These are phyloP conservation scores for Coelastrella sp. DNA, from an alignment of 139 green algal genomes.

Conservation along the genomic window DNA sequence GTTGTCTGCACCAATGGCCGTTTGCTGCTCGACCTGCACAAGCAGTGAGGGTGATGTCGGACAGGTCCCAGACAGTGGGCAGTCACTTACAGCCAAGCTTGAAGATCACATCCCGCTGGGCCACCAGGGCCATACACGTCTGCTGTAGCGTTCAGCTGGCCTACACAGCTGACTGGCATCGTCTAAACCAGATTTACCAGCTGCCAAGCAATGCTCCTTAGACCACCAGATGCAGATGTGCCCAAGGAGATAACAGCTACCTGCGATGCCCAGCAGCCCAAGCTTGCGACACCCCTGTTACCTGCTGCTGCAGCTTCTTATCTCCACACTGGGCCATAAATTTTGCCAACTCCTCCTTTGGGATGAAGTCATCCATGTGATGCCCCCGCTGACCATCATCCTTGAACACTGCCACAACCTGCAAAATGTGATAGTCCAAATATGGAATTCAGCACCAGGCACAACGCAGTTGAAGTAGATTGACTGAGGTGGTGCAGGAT, in stretches of 20 bases:
- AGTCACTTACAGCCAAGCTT: too few species aligned
- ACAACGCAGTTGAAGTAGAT: too few species aligned
- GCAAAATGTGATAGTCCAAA: neutral
- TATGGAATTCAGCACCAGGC: neutral
- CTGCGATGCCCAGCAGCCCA: too few species aligned
- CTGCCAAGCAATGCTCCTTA: too few species aligned
- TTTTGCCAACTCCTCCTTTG: constrained; percentile 79
- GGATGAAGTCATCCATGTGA: constrained; percentile 88
- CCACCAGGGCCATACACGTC: too few species aligned
- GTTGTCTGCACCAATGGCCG: constrained; percentile 74
- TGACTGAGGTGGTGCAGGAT: too few species aligned
- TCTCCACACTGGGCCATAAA: constrained; percentile 72
- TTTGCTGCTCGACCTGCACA: constrained; percentile 45
- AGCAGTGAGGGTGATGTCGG: neutral
- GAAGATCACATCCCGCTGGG: too few species aligned
- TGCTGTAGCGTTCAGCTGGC: too few species aligned
- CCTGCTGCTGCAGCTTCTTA: constrained; percentile 40
- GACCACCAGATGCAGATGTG: too few species aligned
- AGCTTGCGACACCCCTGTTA: neutral
- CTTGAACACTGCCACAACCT: constrained; percentile 72
- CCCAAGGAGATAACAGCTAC: too few species aligned
- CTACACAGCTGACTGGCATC: too few species aligned
- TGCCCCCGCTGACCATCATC: constrained; percentile 73
- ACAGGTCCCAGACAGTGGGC: neutral
- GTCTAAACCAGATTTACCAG: too few species aligned